Percentiles rank a stretch among this genome's conserved stretches.
phyloP scores from a whole-genome alignment of 371 early-diverging fungal genomes.

The Mortierella sp. region DNA sequence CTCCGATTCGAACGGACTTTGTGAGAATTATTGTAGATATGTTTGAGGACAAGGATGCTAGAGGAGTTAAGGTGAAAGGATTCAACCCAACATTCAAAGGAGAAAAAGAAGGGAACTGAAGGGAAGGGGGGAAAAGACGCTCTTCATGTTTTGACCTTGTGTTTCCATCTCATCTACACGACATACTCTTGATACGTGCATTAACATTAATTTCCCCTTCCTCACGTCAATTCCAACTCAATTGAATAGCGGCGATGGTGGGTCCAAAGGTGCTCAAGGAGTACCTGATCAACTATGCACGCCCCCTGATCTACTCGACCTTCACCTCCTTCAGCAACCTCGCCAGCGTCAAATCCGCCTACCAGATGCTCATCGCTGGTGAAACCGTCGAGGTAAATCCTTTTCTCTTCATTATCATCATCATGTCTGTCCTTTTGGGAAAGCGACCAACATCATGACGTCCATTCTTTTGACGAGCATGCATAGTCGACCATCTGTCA shows the following conservation, averaged over 20 bases:
- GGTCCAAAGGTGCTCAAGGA: constrained; percentile 71
- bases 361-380: constrained; percentile 65
- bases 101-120: background rate
- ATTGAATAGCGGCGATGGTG: constrained; percentile 75
- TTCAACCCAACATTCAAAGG: background rate
- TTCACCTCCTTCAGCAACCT: constrained; percentile 74
- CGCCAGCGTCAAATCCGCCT: constrained; percentile 70
- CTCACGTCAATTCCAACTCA: background rate
- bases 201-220: background rate
- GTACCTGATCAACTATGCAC: constrained; percentile 86
- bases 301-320: constrained; percentile 88
- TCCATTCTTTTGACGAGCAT: background rate
- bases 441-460: background rate
- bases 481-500: background rate
- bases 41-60: background rate
- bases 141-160: background rate
- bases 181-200: background rate
- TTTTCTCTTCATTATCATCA: background rate
- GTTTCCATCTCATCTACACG: background rate
- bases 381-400: constrained; percentile 63
- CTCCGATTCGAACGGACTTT: constrained; percentile 5
- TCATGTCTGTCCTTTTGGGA: too few relatives aligned
- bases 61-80: background rate
- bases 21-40: background rate
- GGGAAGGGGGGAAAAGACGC: background rate